Percentiles rank a stretch among this genome's conserved stretches.
Evolutionary conservation across 2,329 filamentous ascomycete species (phyloP).

Genomic region (Phoma sp.): DNA sequence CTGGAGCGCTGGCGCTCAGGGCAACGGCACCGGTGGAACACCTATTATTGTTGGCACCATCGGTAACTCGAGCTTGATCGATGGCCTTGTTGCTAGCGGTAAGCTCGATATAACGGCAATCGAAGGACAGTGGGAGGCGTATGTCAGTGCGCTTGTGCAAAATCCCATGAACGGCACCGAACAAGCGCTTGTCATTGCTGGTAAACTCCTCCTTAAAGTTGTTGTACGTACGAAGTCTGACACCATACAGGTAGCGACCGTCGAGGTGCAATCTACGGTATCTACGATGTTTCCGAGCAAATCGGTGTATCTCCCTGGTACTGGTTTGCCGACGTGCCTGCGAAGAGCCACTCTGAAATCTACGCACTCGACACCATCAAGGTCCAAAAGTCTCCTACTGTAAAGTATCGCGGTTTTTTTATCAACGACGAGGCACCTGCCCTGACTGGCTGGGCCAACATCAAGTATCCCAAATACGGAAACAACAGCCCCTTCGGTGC

Average conservation of each 20-base stretch:
- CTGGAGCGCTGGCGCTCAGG: constrained; percentile 38
- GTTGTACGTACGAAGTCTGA: constrained; percentile 9
- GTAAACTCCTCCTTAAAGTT: constrained; percentile 25
- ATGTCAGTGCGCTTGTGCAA: constrained; percentile 64
- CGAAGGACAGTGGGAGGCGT: constrained; percentile 72
- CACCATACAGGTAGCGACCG: constrained; percentile 59
- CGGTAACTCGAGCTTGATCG: constrained; percentile 67
- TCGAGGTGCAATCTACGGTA: constrained; percentile 70
- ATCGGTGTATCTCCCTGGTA: constrained; percentile 76
- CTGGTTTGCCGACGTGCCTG: constrained; percentile 69
- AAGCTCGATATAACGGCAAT: constrained; percentile 65
- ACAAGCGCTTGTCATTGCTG: constrained; percentile 69
- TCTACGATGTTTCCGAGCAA: constrained; percentile 75
- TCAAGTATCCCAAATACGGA: constrained; percentile 56
- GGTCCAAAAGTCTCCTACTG: constrained; percentile 63
- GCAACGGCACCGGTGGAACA: constrained; percentile 43
- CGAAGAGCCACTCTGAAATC: constrained; percentile 59
- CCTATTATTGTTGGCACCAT: constrained; percentile 71
- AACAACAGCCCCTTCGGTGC: constrained; percentile 57
- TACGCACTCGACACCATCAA: constrained; percentile 62
- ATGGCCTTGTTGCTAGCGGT: constrained; percentile 60
- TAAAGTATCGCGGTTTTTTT: constrained; percentile 74
- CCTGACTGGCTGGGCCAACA: constrained; percentile 69
- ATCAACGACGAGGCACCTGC: constrained; percentile 74
- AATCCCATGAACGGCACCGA: constrained; percentile 63